Evolutionary conservation across 2,329 filamentous ascomycete genomes (phyloP).

Genomic region (Claviceps purpurea): DNA sequence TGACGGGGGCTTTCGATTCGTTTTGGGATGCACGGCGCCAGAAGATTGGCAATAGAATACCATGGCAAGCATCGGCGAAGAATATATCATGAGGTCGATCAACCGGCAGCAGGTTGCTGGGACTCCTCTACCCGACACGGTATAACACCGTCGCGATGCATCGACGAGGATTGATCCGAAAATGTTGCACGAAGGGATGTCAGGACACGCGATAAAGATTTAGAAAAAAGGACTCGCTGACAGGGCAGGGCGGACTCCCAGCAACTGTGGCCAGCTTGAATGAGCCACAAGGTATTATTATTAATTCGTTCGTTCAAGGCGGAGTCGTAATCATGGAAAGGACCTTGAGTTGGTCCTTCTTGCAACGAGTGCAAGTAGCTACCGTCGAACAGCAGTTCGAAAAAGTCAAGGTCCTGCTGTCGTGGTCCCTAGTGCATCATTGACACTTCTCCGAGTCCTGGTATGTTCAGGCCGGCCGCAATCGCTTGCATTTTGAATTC

Average conservation of each 20-base stretch:
- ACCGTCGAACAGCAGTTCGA: background rate
- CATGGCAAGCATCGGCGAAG: background rate
- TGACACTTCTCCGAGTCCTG: conserved; percentile 32
- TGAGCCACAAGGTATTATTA: background rate
- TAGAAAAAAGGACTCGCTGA: background rate
- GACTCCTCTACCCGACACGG: conserved; percentile 1
- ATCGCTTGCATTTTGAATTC: conserved; percentile 44
- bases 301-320: background rate
- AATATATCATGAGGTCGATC: background rate
- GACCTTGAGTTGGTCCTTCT: background rate
- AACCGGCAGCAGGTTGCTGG: background rate
- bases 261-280: background rate
- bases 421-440: conserved; percentile 18
- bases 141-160: conserved; percentile 7
- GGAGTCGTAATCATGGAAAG: background rate
- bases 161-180: background rate
- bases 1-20: too few relatives aligned
- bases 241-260: too few relatives aligned
- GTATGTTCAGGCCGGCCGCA: conserved; percentile 30
- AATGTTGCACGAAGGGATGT: background rate
- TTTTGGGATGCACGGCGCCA: background rate
- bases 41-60: background rate
- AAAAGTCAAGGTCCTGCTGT: background rate
- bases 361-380: background rate
- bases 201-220: background rate